A percentile compares a stretch with the other conserved stretches of the same genome.
Evolutionary conservation across 2,329 filamentous ascomycete species (phyloP).

Genomic region (Sphaerulina musiva): DNA sequence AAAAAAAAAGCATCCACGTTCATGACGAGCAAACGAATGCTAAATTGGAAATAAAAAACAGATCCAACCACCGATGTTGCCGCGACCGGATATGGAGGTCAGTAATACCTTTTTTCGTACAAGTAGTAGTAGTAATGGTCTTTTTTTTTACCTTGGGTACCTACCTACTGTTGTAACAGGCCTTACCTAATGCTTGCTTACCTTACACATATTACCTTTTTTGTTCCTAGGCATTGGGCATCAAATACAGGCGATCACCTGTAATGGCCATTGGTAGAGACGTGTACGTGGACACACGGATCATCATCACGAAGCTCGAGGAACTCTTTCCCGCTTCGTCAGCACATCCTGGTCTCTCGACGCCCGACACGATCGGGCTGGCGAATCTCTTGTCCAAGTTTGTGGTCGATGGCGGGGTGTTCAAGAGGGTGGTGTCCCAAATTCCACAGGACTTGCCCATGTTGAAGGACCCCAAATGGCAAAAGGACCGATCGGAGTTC

Average conservation of each 20-base stretch:
- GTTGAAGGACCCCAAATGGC: conserved; percentile 53
- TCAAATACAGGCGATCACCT: conserved; percentile 64
- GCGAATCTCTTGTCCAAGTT: conserved; percentile 53
- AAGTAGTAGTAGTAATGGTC: neutral
- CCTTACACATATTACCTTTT: neutral
- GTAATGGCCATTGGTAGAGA: conserved; percentile 60
- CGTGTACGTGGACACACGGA: conserved; percentile 62
- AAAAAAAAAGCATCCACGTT: neutral
- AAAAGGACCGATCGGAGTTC: conserved; percentile 50
- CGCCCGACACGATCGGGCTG: conserved; percentile 38
- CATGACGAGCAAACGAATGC: neutral
- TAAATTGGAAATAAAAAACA: conserved; percentile 10
- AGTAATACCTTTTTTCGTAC: neutral
- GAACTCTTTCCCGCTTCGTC: conserved; percentile 41
- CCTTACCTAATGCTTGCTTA: no score
- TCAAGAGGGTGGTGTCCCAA: conserved; percentile 47
- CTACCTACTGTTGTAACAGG: no score
- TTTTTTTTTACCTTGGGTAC: no score
- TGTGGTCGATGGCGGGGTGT: conserved; percentile 53
- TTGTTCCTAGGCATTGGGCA: conserved; percentile 45
- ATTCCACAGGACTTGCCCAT: conserved; percentile 53
- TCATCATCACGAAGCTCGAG: conserved; percentile 62
- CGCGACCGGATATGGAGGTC: conserved; percentile 55
- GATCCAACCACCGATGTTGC: conserved; percentile 60
- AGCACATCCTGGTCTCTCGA: conserved; percentile 31